A percentile compares a stretch with the other conserved stretches of the same genome.
phyloP scores from a whole-genome alignment of 495 filamentous ascomycete genomes.

The Trypethelium eluteriae region DNA sequence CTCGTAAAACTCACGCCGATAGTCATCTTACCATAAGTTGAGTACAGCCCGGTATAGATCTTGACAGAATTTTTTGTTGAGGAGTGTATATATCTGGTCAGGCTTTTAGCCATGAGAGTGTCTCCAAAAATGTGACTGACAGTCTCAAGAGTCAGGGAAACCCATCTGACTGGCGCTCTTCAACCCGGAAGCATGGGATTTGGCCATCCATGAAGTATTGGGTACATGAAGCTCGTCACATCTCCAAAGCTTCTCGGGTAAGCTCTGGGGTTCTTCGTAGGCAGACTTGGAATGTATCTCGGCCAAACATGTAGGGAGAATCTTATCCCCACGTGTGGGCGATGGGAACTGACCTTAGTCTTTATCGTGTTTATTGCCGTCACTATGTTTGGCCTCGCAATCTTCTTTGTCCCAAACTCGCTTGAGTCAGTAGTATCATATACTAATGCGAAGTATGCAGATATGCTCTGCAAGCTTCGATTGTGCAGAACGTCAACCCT shows the following conservation, averaged over 20 bases:
- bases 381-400: background rate
- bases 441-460: background rate
- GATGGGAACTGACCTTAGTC: background rate
- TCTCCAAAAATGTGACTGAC: no score
- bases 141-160: no score
- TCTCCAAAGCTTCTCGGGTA: conserved; percentile 16
- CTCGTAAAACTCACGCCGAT: background rate
- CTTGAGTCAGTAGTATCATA: background rate
- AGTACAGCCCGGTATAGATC: background rate
- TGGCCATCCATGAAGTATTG: no score
- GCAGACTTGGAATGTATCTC: conserved; percentile 22
- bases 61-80: no score
- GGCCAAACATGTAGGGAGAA: conserved; percentile 14
- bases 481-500: background rate
- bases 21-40: background rate
- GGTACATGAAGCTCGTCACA: conserved; percentile 13
- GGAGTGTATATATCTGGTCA: no score
- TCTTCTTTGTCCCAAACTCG: background rate
- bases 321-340: conserved; percentile 14
- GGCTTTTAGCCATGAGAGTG: no score
- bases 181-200: no score
- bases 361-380: background rate
- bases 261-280: conserved; percentile 15
- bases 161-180: no score
- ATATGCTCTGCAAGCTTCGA: background rate